Conservation (phyloP, 2,329 filamentous ascomycete genomes). For the Phyllosticta citribraziliensis region DNA sequence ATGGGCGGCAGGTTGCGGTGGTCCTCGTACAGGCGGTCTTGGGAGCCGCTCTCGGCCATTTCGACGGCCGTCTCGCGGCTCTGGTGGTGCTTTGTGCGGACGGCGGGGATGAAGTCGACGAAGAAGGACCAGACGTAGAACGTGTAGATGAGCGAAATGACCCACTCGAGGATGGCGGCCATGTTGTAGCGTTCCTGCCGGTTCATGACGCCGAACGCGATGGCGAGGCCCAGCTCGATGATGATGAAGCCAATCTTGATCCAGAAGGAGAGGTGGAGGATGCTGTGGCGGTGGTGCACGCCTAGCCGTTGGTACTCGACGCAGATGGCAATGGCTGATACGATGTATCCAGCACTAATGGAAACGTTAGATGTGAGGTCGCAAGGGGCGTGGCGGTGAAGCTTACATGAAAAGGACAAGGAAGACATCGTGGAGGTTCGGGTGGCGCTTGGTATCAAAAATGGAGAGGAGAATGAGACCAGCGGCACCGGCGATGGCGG, state of each 20-base stretch:
- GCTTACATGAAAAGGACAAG: slow-evolving; percentile 64
- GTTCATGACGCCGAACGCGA: slow-evolving; percentile 58
- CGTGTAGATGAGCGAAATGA: slow-evolving; percentile 74
- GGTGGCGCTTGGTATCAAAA: slow-evolving; percentile 70
- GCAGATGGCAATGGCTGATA: slow-evolving; percentile 82
- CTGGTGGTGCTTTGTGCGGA: slow-evolving; percentile 46
- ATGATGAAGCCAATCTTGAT: slow-evolving; percentile 80
- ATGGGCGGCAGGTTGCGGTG: not conserved
- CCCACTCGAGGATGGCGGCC: slow-evolving; percentile 71
- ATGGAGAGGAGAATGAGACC: slow-evolving; percentile 77
- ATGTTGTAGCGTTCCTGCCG: slow-evolving; percentile 45
- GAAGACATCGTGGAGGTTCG: slow-evolving; percentile 62
- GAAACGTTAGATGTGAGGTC: not conserved
- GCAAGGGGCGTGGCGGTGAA: not conserved
- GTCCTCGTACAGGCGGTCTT: slow-evolving; percentile 5
- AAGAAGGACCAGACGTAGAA: slow-evolving; percentile 82
- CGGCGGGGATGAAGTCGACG: slow-evolving; percentile 75
- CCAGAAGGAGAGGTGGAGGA: slow-evolving; percentile 74
- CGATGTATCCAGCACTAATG: slow-evolving; percentile 57
- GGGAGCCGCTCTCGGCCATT: slow-evolving; percentile 11
- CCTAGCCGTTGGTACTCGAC: slow-evolving; percentile 82
- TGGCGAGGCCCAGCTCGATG: slow-evolving; percentile 61
- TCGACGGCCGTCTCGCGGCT: slow-evolving; percentile 27
- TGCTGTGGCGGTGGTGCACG: slow-evolving; percentile 64
- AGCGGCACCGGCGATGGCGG: slow-evolving; percentile 63